Evolutionary conservation across 805 yeast genomes (phyloP), one percentile per base, ranked within the genome.

Genomic region (Candida insectorum): DNA sequence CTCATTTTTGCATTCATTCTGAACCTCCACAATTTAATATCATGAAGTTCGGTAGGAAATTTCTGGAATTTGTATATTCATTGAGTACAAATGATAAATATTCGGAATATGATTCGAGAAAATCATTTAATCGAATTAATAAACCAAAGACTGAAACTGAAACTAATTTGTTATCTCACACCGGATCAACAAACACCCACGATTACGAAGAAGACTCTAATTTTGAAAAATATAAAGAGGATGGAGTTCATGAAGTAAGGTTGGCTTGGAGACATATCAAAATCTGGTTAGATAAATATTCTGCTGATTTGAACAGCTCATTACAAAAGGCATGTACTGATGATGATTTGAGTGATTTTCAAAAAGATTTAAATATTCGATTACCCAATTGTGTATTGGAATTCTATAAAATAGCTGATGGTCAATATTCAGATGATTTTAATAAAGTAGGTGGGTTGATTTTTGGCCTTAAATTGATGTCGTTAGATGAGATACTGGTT

Each of bases 221-320:
- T 47, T 62, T 45, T 24, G 48, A 53, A 13, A 51, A 51, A 10
- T 49, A 23, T 16, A 30, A 29, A 5, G 60, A 54, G 12, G 83
- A 77, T 27, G 95, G 94, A 30, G 81, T 84, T 16, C 79, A 91
- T 34, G 86, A 89, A 42, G 67, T 75, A 2, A 68, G 81, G 23
- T 73, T 79, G 15, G 84, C 96, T 9, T 91, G 97, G 97, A 74
- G 84, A 42, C 89, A 89, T 49, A 79, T 91, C 37, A 91, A 85
- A 45, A 67, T 77, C 13, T 91, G 97, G 96, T 66, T 91, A 13
- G 71, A 75, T 22, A 75, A 77, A 36, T 73, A 86, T 57, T 82
- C 81, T 44, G 85, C 93, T 1, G 98, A 91, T 59, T 65, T 93
- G 36, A 74, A 71, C 39, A 89, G 85, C 37, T 79, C 93, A 31